phyloP scores from a whole-genome alignment of 106 monocot genomes.

The Acanthochlamys bracteata region DNA sequence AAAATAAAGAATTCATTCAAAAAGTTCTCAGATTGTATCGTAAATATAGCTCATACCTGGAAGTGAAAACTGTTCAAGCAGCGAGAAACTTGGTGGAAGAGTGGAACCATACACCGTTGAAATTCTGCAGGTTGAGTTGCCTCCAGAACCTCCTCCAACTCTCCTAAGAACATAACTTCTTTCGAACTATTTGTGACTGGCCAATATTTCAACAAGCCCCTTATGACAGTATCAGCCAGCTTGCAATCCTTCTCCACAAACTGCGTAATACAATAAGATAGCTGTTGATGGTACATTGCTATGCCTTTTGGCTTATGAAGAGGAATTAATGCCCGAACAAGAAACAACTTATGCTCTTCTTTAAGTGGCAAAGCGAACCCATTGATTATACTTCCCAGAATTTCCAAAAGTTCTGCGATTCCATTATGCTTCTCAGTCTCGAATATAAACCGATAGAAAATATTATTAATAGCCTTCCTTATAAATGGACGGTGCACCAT shows the following conservation, averaged over 20 bases:
- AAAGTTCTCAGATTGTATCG: too few species aligned
- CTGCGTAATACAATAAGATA: slow-evolving; percentile 50
- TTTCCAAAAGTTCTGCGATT: slow-evolving; percentile 48
- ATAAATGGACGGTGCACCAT: slow-evolving; percentile 62
- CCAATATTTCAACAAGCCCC: slow-evolving; percentile 62
- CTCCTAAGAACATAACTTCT: slow-evolving; percentile 55
- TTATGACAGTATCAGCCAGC: slow-evolving; percentile 49
- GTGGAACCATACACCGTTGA: slow-evolving; percentile 50
- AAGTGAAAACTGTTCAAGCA: slow-evolving; percentile 55
- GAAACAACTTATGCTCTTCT: slow-evolving; percentile 54
- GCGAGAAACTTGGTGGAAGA: slow-evolving; percentile 36
- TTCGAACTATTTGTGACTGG: slow-evolving; percentile 55
- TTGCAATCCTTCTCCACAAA: slow-evolving; percentile 62
- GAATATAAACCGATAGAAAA: slow-evolving; percentile 52
- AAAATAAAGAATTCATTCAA: too few species aligned
- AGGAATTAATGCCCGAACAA: slow-evolving; percentile 45
- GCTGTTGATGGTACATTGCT: slow-evolving; percentile 45
- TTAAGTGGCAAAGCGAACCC: slow-evolving; percentile 57
- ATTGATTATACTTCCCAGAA: slow-evolving; percentile 56
- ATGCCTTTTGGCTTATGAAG: slow-evolving; percentile 59
- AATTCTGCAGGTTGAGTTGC: slow-evolving; percentile 44
- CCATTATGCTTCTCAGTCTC: slow-evolving; percentile 65
- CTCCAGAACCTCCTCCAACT: slow-evolving; percentile 51
- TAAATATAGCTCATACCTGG: too few species aligned
- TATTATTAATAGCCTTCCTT: slow-evolving; percentile 47